These are phyloP conservation scores for Xylaria longipes DNA, from an alignment of 495 filamentous ascomycete genomes.

Conservation along the genomic window DNA sequence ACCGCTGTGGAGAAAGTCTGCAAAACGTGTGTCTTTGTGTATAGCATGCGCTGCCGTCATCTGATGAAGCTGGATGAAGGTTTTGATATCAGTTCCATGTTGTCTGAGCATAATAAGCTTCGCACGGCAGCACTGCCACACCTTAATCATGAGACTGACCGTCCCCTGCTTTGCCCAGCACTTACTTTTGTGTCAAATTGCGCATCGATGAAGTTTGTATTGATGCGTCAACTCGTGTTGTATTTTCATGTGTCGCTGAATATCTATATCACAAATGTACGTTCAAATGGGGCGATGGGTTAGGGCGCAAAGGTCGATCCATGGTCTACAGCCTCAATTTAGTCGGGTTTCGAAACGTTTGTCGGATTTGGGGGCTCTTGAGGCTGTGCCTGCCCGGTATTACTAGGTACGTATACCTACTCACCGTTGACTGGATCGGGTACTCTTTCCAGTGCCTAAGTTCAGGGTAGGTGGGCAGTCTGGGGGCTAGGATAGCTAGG, in stretches of 20 bases:
- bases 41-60: conserved; percentile 3
- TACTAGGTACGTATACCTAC: too few relatives aligned
- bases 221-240: neutral
- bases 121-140: conserved; percentile 17
- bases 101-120: neutral
- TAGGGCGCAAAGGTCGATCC: neutral
- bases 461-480: neutral
- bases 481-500: conserved; percentile 10
- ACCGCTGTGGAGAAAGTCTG: neutral
- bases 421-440: neutral
- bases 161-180: neutral
- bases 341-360: neutral
- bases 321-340: neutral
- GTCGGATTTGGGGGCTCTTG: neutral
- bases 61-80: conserved; percentile 3
- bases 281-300: neutral
- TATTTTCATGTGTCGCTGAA: neutral
- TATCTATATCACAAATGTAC: neutral
- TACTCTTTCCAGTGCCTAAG: neutral
- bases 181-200: neutral
- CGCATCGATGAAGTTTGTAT: neutral
- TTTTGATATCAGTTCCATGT: neutral
- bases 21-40: neutral
- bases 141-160: conserved; percentile 5
- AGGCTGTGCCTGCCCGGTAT: conserved; percentile 17